Evolutionary conservation across 1,284 basidiomycete genomes (phyloP).

Genomic region (Sparassis latifolia): DNA sequence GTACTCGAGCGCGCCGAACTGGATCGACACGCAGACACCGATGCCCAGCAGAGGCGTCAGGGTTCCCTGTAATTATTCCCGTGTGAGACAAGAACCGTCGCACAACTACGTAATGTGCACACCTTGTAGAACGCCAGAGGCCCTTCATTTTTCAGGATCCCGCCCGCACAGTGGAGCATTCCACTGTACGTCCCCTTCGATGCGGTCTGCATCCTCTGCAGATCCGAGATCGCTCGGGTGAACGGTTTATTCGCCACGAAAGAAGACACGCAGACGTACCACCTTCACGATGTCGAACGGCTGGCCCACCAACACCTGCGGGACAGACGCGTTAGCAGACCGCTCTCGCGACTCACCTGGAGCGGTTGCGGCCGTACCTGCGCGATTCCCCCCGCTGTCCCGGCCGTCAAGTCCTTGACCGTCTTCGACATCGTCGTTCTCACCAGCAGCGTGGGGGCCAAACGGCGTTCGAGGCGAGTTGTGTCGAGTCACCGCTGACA

Average conservation of each 20-base stretch:
- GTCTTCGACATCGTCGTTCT: constrained; percentile 38
- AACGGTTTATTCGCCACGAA: neutral
- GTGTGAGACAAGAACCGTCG: neutral
- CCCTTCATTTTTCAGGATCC: constrained; percentile 88
- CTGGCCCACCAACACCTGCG: constrained; percentile 84
- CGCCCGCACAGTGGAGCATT: constrained; percentile 84
- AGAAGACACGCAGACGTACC: constrained; percentile 39
- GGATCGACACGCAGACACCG: constrained; percentile 93
- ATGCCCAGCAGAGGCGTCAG: constrained; percentile 91
- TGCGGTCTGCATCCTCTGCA: constrained; percentile 89
- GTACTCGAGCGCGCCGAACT: constrained; percentile 90
- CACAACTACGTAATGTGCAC: neutral
- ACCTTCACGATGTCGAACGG: constrained; percentile 98
- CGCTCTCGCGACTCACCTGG: constrained; percentile 2
- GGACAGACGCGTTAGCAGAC: constrained; percentile 2
- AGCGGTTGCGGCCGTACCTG: constrained; percentile 48
- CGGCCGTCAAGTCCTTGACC: constrained; percentile 78
- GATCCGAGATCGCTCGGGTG: constrained; percentile 8
- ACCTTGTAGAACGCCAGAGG: constrained; percentile 96
- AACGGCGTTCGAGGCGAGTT: neutral
- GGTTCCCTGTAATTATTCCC: constrained; percentile 60
- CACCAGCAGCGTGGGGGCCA: constrained; percentile 3
- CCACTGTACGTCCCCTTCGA: constrained; percentile 84
- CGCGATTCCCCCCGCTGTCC: constrained; percentile 82
- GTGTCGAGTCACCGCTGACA: neutral